A percentile compares a stretch with the other conserved stretches of the same genome.
phyloP scores from a whole-genome alignment of 2,329 filamentous ascomycete genomes.

The Trichoderma sp. region DNA sequence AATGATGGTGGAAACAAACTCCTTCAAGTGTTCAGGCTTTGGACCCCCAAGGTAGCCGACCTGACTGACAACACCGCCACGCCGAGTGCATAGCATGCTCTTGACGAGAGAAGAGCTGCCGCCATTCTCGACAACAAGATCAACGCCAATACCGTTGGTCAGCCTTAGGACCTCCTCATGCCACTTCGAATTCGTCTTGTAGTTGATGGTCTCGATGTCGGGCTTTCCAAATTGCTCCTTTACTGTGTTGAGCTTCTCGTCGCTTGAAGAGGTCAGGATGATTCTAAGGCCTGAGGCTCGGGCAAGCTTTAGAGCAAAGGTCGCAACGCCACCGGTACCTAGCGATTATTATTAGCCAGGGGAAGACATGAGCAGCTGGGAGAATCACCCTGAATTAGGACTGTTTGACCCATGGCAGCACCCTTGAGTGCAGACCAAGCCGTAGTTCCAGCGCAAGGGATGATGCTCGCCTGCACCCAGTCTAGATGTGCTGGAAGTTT shows the following conservation, averaged over 20 bases:
- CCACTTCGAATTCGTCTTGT: slow-evolving; percentile 49
- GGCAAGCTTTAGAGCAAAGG: slow-evolving; percentile 46
- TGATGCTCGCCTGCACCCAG: slow-evolving; percentile 19
- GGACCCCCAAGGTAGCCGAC: not conserved
- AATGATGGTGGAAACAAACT: too few relatives aligned
- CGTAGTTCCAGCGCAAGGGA: slow-evolving; percentile 17
- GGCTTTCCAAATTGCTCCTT: slow-evolving; percentile 32
- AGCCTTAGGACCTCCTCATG: slow-evolving; percentile 46
- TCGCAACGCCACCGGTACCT: slow-evolving; percentile 46
- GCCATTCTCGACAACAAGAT: slow-evolving; percentile 46
- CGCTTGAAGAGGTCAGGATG: slow-evolving; percentile 54
- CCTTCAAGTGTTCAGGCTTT: too few relatives aligned
- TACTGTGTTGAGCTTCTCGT: slow-evolving; percentile 49
- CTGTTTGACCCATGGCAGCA: slow-evolving; percentile 8
- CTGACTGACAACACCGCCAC: slow-evolving; percentile 17
- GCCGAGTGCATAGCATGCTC: slow-evolving; percentile 8
- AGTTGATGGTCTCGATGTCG: slow-evolving; percentile 46
- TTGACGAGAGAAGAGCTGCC: slow-evolving; percentile 1
- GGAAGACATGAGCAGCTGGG: too few relatives aligned
- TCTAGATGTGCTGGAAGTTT: slow-evolving; percentile 15
- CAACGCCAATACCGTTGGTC: slow-evolving; percentile 48
- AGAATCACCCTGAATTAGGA: slow-evolving; percentile 17
- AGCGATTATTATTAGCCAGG: not conserved
- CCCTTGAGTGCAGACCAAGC: slow-evolving; percentile 22
- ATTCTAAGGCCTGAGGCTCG: slow-evolving; percentile 53